Conservation (phyloP, 2,329 filamentous ascomycete genomes). For the Botrytis paeoniae region DNA sequence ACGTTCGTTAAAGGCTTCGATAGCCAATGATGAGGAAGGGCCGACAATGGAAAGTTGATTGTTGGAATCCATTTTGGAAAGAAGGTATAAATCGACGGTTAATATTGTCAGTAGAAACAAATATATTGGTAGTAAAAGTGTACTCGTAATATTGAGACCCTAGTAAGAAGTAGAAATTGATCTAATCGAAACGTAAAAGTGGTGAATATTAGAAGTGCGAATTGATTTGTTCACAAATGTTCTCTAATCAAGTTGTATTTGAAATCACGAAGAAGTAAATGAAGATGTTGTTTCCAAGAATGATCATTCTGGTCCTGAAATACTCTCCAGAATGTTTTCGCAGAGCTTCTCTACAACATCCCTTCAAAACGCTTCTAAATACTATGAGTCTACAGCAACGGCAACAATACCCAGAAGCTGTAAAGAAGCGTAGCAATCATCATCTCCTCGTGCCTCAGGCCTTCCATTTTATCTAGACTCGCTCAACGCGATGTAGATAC, state of each 20-base stretch:
- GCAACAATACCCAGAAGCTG: accelerated
- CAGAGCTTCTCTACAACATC: accelerated
- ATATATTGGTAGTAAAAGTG: too few relatives aligned
- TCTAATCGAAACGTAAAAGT: not conserved
- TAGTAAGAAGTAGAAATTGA: not conserved
- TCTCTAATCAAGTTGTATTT: not conserved
- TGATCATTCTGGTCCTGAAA: not conserved
- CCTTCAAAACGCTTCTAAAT: not conserved
- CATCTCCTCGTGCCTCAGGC: too few relatives aligned
- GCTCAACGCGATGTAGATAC: not conserved
- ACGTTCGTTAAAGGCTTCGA: not conserved
- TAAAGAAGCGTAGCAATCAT: not conserved
- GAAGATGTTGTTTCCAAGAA: not conserved
- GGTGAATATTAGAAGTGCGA: not conserved
- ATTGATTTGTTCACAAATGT: not conserved
- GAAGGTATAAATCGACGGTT: not conserved
- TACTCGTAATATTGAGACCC: not conserved
- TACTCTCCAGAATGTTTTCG: not conserved
- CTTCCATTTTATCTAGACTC: not conserved
- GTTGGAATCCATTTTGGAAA: not conserved
- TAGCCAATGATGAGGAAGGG: not conserved
- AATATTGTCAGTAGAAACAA: not conserved
- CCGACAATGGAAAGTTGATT: not conserved
- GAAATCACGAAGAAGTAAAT: not conserved
- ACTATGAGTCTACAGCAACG: not conserved